Conservation (phyloP, 371 early-diverging fungal species). For the Mucor lusitanicus region DNA sequence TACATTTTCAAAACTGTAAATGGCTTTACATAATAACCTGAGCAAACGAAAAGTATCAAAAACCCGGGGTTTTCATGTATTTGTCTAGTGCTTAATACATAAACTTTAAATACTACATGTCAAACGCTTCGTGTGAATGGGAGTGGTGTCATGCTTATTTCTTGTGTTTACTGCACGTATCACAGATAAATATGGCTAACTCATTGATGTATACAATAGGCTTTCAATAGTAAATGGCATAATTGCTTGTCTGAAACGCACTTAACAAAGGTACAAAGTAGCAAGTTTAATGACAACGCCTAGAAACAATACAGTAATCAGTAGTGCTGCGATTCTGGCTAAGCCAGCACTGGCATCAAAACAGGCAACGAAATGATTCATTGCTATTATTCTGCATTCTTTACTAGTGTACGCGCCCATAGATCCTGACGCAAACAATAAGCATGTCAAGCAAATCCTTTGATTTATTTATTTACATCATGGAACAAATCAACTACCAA, state of each 20-base stretch:
- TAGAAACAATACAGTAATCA: background rate
- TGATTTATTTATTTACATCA: conserved; percentile 1
- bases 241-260: background rate
- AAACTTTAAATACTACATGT: background rate
- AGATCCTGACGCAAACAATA: background rate
- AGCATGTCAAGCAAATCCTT: background rate
- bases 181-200: background rate
- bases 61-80: background rate
- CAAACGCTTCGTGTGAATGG: background rate
- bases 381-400: too few species aligned
- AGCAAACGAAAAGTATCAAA: background rate
- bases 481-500: conserved; percentile 16
- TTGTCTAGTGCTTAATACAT: background rate
- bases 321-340: background rate
- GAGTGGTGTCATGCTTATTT: background rate
- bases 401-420: too few species aligned
- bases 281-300: too few species aligned
- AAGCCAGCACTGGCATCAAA: too few species aligned
- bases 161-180: background rate
- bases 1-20: background rate
- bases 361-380: too few species aligned
- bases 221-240: background rate
- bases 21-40: background rate
- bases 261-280: background rate
- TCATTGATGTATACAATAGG: background rate